Base-by-base conservation (phyloP, 306 rosid genomes). In the Cucumis hystrix region DNA sequence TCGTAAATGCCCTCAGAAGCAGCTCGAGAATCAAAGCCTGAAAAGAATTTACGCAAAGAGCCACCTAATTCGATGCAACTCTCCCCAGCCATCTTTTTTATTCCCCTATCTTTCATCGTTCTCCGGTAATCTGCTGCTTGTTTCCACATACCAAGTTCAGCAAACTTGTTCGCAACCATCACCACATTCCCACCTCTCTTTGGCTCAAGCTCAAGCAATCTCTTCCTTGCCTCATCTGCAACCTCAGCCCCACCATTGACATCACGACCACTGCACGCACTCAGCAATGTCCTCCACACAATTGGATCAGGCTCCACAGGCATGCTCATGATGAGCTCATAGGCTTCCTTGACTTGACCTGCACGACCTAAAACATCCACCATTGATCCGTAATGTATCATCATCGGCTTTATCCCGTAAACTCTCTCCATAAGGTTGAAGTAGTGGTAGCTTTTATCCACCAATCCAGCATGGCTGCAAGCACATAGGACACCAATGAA, bases 141-240 rank as follows among this genome's bases (percentile, higher is more conserved):
- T 39, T 95, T 92, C 98, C 98, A 95, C 96, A 83, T 87, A 69
- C 98, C 97, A 41, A 59, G 82, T 82, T 90, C 97, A 18, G 97
- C 89, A 76, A 85, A 95, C 91, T 85, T 82, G 82, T 95, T 95
- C 33, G 98, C 96, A 51, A 86, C 90, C 83, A 95, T 89, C 82
- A 90, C 88, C 3, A 89, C 83, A 80, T 95, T 95, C 65, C 90
- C 94, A 57, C 93, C 86, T 78, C 97, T 88, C 80, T 83, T 88
- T 9, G 97, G 97, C 91, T 95, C 96, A 83, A 89, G 75, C 75
- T 72, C 66, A 78, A 95, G 95, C 84, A 95, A 64, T 80, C 47
- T 90, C 87, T 82, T 86, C 47, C 90, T 84, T 10, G 86, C 97
- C 78, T 85, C 74, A 76, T 87, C 85, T 47, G 84, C 91, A 10